Percentiles rank a stretch among this genome's conserved stretches.
Conservation (phyloP, 805 yeast genomes). For the Lipomyces chichibuensis region DNA sequence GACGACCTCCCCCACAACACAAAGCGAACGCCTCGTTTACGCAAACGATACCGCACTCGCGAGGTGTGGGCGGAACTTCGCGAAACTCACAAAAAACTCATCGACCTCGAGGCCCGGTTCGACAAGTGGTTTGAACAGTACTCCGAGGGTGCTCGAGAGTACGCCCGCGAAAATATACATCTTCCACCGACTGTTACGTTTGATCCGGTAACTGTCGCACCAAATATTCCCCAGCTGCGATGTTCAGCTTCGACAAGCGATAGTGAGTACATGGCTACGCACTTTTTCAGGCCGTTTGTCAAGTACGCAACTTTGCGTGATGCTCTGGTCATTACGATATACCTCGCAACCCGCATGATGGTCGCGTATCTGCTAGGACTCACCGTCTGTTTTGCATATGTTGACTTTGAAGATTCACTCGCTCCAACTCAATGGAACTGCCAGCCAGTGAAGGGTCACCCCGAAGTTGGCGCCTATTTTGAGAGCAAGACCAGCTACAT, state of each 20-base stretch:
- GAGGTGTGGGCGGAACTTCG: slow-evolving; percentile 3
- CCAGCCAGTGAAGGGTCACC: background rate
- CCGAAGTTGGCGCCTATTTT: background rate
- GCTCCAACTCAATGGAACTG: background rate
- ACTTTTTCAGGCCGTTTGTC: slow-evolving; percentile 20
- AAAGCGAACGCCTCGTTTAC: slow-evolving; percentile 4
- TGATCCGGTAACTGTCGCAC: slow-evolving; percentile 7
- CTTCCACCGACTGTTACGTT: background rate
- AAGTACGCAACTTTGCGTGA: slow-evolving; percentile 18
- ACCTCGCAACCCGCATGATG: slow-evolving; percentile 7
- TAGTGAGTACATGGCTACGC: slow-evolving; percentile 17
- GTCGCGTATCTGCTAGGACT: slow-evolving; percentile 12
- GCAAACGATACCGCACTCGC: slow-evolving; percentile 2
- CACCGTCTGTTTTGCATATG: background rate
- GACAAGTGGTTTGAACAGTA: slow-evolving; percentile 10
- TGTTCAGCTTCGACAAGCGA: slow-evolving; percentile 5
- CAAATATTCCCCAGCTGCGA: background rate
- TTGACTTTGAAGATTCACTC: background rate
- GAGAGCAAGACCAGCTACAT: background rate
- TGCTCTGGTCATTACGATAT: slow-evolving; percentile 12
- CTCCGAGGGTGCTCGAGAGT: background rate
- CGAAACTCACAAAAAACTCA: background rate
- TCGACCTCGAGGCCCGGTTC: slow-evolving; percentile 6
- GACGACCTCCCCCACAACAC: background rate
- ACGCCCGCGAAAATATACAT: background rate